Percentiles rank a stretch among this genome's conserved stretches.
Evolutionary conservation across 208 protist genomes (phyloP).

Genomic region (Balamuthia mandrillaris): DNA sequence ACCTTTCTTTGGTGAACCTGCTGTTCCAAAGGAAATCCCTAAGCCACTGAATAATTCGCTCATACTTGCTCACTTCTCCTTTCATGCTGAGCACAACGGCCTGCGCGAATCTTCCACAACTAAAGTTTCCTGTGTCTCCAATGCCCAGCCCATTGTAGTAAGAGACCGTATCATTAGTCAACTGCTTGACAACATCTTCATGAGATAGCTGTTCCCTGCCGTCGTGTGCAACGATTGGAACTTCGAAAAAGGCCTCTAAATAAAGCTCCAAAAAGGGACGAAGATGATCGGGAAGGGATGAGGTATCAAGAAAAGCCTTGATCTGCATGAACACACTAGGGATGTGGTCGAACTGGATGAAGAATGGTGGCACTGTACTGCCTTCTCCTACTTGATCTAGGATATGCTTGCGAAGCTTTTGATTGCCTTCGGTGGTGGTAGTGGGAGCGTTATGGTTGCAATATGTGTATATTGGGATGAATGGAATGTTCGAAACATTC

Average conservation of each 20-base stretch:
- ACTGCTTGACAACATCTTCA: constrained; percentile 34
- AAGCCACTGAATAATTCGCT: constrained; percentile 25
- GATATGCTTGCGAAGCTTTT: neutral
- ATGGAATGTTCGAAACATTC: constrained; percentile 18
- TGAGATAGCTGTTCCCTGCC: neutral
- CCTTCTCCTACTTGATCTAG: neutral
- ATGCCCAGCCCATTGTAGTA: neutral
- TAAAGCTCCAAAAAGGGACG: neutral
- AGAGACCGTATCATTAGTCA: constrained; percentile 21
- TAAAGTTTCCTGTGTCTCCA: neutral
- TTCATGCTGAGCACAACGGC: constrained; percentile 16
- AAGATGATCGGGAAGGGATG: neutral
- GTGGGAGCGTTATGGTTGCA: neutral
- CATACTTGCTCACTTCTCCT: constrained; percentile 29
- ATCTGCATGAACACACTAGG: neutral
- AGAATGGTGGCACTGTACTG: neutral
- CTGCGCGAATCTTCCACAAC: neutral
- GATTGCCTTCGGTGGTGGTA: neutral
- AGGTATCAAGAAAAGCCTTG: neutral
- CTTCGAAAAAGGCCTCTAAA: constrained; percentile 19
- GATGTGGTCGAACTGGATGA: constrained; percentile 38
- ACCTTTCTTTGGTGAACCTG: constrained; percentile 25
- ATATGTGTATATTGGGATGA: constrained; percentile 38
- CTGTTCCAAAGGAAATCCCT: constrained; percentile 31
- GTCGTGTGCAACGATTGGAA: neutral